Evolutionary conservation across 305 asterid genomes (phyloP).

Genomic region (Fraxinus xanthoxyloides): DNA sequence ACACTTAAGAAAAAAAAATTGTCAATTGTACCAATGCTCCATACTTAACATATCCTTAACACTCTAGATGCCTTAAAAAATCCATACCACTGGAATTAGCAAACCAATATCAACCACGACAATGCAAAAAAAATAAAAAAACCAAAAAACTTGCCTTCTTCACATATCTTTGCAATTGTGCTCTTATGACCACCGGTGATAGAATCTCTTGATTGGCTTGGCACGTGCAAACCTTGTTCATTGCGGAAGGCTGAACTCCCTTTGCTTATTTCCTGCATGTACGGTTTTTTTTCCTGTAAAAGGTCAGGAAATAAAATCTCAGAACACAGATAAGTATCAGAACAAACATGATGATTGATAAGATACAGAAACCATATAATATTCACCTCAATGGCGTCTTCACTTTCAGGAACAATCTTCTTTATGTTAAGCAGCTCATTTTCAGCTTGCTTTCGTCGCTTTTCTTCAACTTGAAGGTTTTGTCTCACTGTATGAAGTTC

Average conservation of each 20-base stretch:
- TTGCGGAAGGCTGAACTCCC: conserved; percentile 35
- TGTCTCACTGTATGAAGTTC: conserved; percentile 55
- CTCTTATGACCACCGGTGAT: conserved; percentile 62
- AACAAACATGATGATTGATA: conserved; percentile 13
- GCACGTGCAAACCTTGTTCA: conserved; percentile 36
- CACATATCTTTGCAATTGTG: conserved; percentile 81
- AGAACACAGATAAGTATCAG: neutral
- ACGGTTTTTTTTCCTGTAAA: conserved; percentile 70
- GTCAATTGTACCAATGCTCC: neutral
- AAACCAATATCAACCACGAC: neutral
- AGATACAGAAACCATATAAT: conserved; percentile 9
- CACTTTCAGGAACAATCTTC: conserved; percentile 72
- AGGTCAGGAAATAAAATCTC: conserved; percentile 2
- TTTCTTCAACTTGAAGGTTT: conserved; percentile 62
- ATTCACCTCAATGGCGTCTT: conserved; percentile 84
- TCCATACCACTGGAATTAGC: neutral
- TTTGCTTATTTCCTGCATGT: conserved; percentile 48
- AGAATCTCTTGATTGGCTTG: conserved; percentile 52
- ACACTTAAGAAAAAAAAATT: neutral
- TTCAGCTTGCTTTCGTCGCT: conserved; percentile 69
- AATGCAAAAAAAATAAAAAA: neutral
- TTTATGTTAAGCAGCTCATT: conserved; percentile 52
- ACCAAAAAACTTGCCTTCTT: conserved; percentile 65
- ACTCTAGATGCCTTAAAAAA: neutral
- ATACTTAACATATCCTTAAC: neutral